These are phyloP conservation scores for Chlorella sp. DNA, from an alignment of 139 green algal genomes.

Conservation along the genomic window DNA sequence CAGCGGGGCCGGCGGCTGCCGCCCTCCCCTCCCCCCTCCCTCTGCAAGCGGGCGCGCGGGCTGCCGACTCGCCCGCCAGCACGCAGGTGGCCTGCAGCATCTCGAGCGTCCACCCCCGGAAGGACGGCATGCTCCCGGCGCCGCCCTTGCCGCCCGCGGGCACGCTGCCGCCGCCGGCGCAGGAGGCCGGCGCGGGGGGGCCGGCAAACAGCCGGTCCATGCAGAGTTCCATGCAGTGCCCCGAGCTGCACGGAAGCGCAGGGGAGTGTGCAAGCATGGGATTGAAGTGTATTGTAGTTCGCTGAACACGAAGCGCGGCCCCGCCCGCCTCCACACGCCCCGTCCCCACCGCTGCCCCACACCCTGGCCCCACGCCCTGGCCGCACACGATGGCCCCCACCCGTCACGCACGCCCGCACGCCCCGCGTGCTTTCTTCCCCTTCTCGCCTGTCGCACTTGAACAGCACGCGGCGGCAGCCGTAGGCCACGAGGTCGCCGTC, in stretches of 20 bases:
- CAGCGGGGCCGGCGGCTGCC: no score
- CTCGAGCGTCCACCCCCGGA: slow-evolving; percentile 27
- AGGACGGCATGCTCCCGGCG: not conserved
- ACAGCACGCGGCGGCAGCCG: slow-evolving; percentile 44
- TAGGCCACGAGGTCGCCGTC: slow-evolving; percentile 53
- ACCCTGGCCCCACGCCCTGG: not conserved
- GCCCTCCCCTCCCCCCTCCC: no score
- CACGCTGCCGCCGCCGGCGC: not conserved
- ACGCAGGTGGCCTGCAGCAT: slow-evolving; percentile 45
- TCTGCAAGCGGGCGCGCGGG: no score
- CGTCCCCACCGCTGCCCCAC: not conserved
- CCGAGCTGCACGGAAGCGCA: slow-evolving; percentile 1
- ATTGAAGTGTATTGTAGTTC: not conserved
- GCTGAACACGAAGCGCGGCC: not conserved
- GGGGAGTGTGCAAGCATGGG: not conserved
- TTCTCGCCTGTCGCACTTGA: slow-evolving; percentile 45
- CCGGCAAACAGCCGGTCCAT: slow-evolving; percentile 25
- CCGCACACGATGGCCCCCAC: no score
- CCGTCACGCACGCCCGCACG: no score
- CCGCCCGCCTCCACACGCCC: not conserved
- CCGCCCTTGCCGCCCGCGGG: not conserved
- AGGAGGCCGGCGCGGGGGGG: not conserved
- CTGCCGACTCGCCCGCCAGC: no score
- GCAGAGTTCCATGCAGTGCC: slow-evolving; percentile 26
- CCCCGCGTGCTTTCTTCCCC: no score